phyloP scores from a whole-genome alignment of 345 rosid genomes.

The Eucalyptus fibrosa region DNA sequence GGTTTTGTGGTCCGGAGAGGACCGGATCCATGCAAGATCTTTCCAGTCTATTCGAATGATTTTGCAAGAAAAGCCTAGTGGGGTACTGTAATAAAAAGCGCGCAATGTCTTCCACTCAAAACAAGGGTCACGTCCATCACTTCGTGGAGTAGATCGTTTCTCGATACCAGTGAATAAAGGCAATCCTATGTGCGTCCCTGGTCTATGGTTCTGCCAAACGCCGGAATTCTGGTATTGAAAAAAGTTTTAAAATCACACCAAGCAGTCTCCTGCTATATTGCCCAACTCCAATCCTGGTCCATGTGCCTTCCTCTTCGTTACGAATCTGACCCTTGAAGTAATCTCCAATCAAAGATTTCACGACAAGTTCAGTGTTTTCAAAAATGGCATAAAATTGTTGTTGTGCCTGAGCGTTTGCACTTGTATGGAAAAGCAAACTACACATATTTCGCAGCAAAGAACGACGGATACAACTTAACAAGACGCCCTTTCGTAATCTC shows the following conservation, averaged over 20 bases:
- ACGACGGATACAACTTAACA: not conserved
- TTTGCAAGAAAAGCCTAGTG: not conserved
- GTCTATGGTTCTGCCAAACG: not conserved
- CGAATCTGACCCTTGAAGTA: not conserved
- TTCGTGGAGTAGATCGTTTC: not conserved
- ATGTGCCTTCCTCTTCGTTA: not conserved
- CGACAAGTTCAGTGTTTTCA: not conserved
- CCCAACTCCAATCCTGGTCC: not conserved
- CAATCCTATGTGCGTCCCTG: not conserved
- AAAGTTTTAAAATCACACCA: not conserved
- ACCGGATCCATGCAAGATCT: not conserved
- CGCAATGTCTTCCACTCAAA: not conserved
- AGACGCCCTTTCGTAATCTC: not conserved
- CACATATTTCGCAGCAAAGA: accelerated
- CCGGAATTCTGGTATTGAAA: not conserved
- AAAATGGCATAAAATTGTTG: not conserved
- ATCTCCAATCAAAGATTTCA: not conserved
- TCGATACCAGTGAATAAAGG: not conserved
- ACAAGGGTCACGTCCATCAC: not conserved
- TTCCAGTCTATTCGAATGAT: not conserved
- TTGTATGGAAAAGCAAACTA: not conserved
- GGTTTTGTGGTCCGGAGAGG: not conserved
- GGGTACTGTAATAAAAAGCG: not conserved
- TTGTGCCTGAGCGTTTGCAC: not conserved
- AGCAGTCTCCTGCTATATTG: not conserved